These are phyloP conservation scores for Albophoma yamanashiensis DNA, from an alignment of 2,329 filamentous ascomycete genomes.

Conservation along the genomic window DNA sequence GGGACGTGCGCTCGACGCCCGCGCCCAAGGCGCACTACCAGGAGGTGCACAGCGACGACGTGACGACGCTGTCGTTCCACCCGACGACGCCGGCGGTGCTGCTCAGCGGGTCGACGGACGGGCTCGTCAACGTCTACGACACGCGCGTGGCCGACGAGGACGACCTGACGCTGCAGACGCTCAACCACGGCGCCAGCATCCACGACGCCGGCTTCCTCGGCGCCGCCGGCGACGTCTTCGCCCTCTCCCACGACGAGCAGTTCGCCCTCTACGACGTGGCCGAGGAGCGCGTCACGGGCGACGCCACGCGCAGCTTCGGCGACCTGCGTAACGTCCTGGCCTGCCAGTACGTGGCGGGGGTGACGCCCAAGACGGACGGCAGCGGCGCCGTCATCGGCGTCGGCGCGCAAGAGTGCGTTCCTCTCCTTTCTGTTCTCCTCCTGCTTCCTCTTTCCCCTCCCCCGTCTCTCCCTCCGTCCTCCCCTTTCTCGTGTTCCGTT, in stretches of 20 bases:
- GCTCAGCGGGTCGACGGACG: conserved; percentile 70
- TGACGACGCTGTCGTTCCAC: conserved; percentile 51
- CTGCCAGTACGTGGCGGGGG: conserved; percentile 65
- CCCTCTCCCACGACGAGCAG: conserved; percentile 68
- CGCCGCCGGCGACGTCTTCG: conserved; percentile 49
- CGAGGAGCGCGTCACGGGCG: conserved; percentile 50
- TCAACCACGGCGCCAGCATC: conserved; percentile 67
- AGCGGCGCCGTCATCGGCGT: conserved; percentile 50
- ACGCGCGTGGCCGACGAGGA: conserved; percentile 62
- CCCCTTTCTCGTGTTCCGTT: neutral
- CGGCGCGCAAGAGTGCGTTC: conserved; percentile 55
- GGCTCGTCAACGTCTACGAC: conserved; percentile 68
- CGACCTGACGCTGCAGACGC: conserved; percentile 65
- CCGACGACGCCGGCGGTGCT: conserved; percentile 49
- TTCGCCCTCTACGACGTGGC: conserved; percentile 63
- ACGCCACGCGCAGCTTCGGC: conserved; percentile 48
- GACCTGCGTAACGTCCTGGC: conserved; percentile 55
- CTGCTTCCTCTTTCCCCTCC: neutral
- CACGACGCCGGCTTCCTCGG: conserved; percentile 64
- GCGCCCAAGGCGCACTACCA: conserved; percentile 41
- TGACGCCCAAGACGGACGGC: conserved; percentile 49
- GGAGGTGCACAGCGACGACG: conserved; percentile 58
- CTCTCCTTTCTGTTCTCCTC: conserved; percentile 5
- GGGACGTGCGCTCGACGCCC: conserved; percentile 45
- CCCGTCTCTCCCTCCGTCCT: conserved; percentile 7